Evolutionary conservation across 31 red algal genomes (phyloP).

Genomic region (Asparagopsis taxiformis): DNA sequence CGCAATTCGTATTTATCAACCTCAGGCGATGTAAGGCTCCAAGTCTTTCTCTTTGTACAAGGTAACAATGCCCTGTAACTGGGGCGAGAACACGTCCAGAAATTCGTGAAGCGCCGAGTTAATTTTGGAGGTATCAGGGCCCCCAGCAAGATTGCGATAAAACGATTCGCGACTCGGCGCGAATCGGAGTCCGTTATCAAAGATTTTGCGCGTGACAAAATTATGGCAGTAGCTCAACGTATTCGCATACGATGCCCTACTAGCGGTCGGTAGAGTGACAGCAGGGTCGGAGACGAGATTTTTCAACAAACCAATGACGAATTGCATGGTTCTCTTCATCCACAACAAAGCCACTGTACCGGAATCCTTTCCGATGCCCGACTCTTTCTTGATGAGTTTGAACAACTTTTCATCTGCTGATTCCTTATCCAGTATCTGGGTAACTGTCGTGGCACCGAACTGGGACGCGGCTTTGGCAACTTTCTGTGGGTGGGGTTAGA

Average conservation of each 20-base stretch:
- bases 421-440: conserved; percentile 35
- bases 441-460: conserved; percentile 16
- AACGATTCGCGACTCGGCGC: conserved; percentile 52
- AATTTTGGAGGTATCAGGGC: conserved; percentile 17
- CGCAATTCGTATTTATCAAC: no score
- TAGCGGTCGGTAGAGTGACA: conserved; percentile 39
- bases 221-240: conserved; percentile 49
- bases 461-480: no score
- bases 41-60: conserved; percentile 47
- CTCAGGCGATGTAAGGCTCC: conserved; percentile 51
- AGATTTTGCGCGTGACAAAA: conserved; percentile 42
- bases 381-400: conserved; percentile 47
- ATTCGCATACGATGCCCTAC: conserved; percentile 44
- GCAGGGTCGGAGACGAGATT: conserved; percentile 20
- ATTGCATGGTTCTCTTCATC: conserved; percentile 84
- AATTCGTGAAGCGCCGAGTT: conserved; percentile 32
- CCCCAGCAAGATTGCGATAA: conserved; percentile 54
- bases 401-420: conserved; percentile 17
- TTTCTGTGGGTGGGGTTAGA: not conserved
- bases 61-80: conserved; percentile 27
- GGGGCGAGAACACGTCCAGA: conserved; percentile 49
- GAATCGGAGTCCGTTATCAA: conserved; percentile 59
- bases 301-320: conserved; percentile 52
- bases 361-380: conserved; percentile 21
- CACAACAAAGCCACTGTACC: conserved; percentile 66